Conservation (phyloP, 345 rosid species). For the Brassica carinata region DNA sequence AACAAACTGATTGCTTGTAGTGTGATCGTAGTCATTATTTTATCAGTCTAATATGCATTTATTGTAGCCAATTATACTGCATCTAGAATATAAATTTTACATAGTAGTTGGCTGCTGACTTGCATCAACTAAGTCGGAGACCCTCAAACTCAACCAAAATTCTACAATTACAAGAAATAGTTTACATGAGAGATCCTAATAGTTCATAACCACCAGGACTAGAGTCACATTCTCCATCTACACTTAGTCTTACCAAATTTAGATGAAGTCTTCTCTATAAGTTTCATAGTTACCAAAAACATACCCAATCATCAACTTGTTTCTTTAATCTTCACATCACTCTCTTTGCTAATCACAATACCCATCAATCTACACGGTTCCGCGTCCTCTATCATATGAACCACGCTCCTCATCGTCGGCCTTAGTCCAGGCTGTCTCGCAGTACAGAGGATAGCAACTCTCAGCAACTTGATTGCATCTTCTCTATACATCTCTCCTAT, state of each 20-base stretch:
- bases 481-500: slow-evolving; percentile 56
- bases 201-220: slow-evolving; percentile 1
- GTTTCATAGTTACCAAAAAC: slow-evolving; percentile 20
- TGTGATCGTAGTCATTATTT: neutral
- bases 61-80: neutral
- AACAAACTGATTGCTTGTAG: neutral
- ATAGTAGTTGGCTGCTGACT: neutral
- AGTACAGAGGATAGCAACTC: slow-evolving; percentile 42
- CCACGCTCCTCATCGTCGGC: slow-evolving; percentile 85
- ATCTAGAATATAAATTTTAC: neutral
- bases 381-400: slow-evolving; percentile 82
- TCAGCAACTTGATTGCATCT: slow-evolving; percentile 63
- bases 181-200: slow-evolving; percentile 25
- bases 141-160: neutral
- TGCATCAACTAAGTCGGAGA: slow-evolving; percentile 9
- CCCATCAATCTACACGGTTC: slow-evolving; percentile 63
- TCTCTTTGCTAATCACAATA: slow-evolving; percentile 37
- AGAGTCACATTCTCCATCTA: slow-evolving; percentile 12
- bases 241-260: neutral
- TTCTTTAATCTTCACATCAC: slow-evolving; percentile 38
- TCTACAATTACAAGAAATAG: slow-evolving; percentile 33
- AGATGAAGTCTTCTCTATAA: slow-evolving; percentile 11
- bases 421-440: slow-evolving; percentile 56
- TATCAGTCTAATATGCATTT: neutral
- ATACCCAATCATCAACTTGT: slow-evolving; percentile 31